phyloP scores from a whole-genome alignment of 179 eudicot species.

The Patellifolia procumbens region DNA sequence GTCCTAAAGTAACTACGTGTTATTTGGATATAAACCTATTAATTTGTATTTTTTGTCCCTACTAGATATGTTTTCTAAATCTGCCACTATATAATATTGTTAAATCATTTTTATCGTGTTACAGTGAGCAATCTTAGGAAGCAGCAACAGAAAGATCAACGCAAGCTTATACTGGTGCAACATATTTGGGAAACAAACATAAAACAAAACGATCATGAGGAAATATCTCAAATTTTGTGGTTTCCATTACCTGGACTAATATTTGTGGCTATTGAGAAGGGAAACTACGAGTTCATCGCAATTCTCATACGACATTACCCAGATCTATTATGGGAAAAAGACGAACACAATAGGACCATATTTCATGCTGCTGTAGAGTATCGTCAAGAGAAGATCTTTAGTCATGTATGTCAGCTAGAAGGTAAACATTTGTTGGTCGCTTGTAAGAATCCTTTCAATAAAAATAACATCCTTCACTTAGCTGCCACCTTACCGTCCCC shows the following conservation, averaged over 20 bases:
- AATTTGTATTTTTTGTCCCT: too few species aligned
- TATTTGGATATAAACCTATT: too few species aligned
- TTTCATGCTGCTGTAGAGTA: conserved; percentile 33
- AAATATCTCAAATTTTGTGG: conserved; percentile 3
- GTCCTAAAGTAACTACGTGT: too few species aligned
- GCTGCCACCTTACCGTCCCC: conserved; percentile 21
- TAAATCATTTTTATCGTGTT: too few species aligned
- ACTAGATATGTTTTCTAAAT: too few species aligned
- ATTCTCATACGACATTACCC: conserved; percentile 27
- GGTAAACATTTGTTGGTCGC: conserved; percentile 22
- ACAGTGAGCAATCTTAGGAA: too few species aligned
- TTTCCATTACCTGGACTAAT: conserved; percentile 11
- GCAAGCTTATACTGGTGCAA: conserved; percentile 8
- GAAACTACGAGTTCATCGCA: conserved; percentile 23
- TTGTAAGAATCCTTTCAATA: conserved; percentile 2
- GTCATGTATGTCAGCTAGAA: conserved; percentile 18
- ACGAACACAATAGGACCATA: conserved; percentile 21
- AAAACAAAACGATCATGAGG: not conserved
- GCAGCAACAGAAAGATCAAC: not conserved
- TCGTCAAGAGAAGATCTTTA: conserved; percentile 30
- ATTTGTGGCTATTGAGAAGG: conserved; percentile 23
- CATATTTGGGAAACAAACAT: conserved; percentile 24
- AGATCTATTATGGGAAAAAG: conserved; percentile 26
- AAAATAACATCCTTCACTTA: conserved; percentile 30
- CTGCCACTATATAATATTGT: too few species aligned